Evolutionary conservation across 2,329 filamentous ascomycete species (phyloP).

Genomic region (Botrytis elliptica): DNA sequence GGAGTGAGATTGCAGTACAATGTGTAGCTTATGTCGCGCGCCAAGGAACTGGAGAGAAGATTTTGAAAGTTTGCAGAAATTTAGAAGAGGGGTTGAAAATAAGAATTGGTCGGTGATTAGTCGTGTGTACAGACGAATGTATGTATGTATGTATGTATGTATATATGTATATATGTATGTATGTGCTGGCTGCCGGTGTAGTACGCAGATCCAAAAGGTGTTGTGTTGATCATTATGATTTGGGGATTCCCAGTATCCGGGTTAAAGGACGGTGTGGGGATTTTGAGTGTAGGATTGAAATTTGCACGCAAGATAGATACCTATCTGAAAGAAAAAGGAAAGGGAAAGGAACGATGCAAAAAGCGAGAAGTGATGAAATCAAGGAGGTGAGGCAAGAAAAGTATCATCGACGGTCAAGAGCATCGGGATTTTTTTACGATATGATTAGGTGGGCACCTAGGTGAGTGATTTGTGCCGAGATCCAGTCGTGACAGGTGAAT

Average conservation of each 20-base stretch:
- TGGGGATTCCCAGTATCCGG: background rate
- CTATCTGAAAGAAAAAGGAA: background rate
- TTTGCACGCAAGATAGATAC: background rate
- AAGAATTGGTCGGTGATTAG: no score
- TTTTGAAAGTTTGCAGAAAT: background rate
- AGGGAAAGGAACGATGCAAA: background rate
- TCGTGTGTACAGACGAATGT: background rate
- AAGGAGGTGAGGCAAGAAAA: background rate
- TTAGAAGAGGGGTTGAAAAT: background rate
- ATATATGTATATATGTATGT: conserved; percentile 10
- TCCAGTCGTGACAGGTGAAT: background rate
- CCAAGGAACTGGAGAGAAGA: background rate
- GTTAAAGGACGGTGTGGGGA: background rate
- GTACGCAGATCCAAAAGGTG: background rate
- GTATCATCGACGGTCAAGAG: background rate
- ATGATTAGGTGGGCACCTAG: background rate
- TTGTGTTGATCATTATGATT: background rate
- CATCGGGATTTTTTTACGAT: background rate
- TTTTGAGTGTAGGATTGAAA: background rate
- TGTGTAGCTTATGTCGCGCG: background rate
- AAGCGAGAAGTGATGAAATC: background rate
- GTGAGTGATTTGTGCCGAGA: background rate
- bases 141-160: background rate
- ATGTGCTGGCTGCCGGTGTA: conserved; percentile 10
- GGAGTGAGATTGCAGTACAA: background rate